Percentiles rank a stretch among this genome's conserved stretches.
These are phyloP conservation scores for Aphanomyces cochlioides DNA, from an alignment of 352 stramenopile genomes.

Conservation along the genomic window DNA sequence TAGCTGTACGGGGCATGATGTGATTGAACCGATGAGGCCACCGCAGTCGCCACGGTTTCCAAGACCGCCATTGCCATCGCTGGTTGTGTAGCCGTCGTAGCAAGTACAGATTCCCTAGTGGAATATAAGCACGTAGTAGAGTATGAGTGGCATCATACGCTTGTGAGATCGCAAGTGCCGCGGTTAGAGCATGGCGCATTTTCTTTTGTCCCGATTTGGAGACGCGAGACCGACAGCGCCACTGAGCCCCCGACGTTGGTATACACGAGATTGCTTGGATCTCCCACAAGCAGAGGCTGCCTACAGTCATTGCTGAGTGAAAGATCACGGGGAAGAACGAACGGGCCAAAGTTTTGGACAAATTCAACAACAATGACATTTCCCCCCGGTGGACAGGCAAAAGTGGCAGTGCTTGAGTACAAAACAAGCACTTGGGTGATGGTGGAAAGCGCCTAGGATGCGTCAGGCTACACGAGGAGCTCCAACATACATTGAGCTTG, in stretches of 20 bases:
- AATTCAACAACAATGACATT: slow-evolving; percentile 76
- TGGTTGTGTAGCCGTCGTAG: slow-evolving; percentile 77
- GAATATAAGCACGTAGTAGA: background rate
- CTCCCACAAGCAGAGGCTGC: slow-evolving; percentile 70
- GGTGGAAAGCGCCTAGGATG: slow-evolving; percentile 49
- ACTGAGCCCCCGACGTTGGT: slow-evolving; percentile 48
- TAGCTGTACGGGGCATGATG: slow-evolving; percentile 42
- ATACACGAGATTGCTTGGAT: slow-evolving; percentile 52
- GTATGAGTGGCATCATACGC: slow-evolving; percentile 29
- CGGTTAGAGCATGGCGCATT: slow-evolving; percentile 79
- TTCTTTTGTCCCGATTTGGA: slow-evolving; percentile 86
- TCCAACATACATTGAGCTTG: slow-evolving; percentile 57
- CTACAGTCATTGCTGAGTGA: slow-evolving; percentile 29
- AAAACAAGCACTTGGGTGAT: slow-evolving; percentile 52
- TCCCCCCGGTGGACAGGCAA: slow-evolving; percentile 58
- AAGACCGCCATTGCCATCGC: slow-evolving; percentile 44
- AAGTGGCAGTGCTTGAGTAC: slow-evolving; percentile 53
- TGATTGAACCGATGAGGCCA: slow-evolving; percentile 46
- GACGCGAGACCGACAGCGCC: slow-evolving; percentile 47
- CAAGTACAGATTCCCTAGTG: slow-evolving; percentile 74
- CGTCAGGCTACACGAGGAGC: background rate
- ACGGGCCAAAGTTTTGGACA: slow-evolving; percentile 70
- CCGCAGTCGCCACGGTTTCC: slow-evolving; percentile 73
- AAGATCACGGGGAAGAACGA: slow-evolving; percentile 18
- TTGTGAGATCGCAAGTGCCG: slow-evolving; percentile 55